Evolutionary conservation across 345 rosid species (phyloP), one percentile per base, ranked within the genome.

Genomic region (Bretschneidera sinensis): DNA sequence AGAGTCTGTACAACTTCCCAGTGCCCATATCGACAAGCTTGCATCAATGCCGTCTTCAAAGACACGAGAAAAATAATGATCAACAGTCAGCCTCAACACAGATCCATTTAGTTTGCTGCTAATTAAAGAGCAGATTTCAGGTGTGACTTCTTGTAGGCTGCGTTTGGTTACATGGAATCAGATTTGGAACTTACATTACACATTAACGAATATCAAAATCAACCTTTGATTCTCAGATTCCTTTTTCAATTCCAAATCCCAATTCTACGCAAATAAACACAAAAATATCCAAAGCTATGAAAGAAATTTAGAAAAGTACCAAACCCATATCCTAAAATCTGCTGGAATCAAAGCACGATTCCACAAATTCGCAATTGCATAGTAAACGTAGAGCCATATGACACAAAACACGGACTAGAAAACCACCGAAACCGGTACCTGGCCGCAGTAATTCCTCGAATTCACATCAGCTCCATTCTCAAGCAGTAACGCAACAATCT

Each of bases 1-100:
- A 94, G 97, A 48, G 96, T 85, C 76, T 90, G 99, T 57, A 85
- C 89, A 75, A 90, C 99, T 79, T 94, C 97, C 99, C 99, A 94
- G 63, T 91, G 95, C 24, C 99, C 99, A 35, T 94, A 90, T 68
- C 97, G 76, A 81, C 99, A 90, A 6, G 99, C 97, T 91, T 94
- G 99, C 96, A 94, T 94, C 83, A 90, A 68, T 14, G 99, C 95
- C 24, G 99, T 94, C 99, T 94, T 62, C 64, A 59, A 58, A 71
- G 11, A 63, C 24, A 69, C 51, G 64, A 21, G 48, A 58, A 21
- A 53, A 59, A 64, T 2, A 50, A 67, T 6, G 24, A 45, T 15
- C 21, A 59, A 47, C 48, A 18, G 43, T 64, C 25, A 54, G 65
- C 22, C 59, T 51, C 19, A 45, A 11, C 21, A 11, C 33, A 55